These are phyloP conservation scores for Penicillium expansum DNA, from an alignment of 2,329 filamentous ascomycete species.

Conservation along the genomic window DNA sequence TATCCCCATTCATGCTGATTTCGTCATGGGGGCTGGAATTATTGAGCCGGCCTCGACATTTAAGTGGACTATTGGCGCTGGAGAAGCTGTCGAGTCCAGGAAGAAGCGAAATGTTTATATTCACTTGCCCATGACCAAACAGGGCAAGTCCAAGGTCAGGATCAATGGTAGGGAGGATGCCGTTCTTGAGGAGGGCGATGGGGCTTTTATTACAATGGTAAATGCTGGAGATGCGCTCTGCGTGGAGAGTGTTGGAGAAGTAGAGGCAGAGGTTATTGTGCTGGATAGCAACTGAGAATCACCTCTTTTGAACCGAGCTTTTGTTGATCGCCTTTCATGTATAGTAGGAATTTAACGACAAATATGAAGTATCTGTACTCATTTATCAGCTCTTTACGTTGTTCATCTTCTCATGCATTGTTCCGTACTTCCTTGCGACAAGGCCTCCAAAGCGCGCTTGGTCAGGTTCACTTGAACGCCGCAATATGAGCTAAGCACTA, in stretches of 20 bases:
- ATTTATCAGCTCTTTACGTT: background rate
- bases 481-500: no score
- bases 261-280: constrained; percentile 67
- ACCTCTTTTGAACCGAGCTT: background rate
- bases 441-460: background rate
- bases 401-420: background rate
- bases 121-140: constrained; percentile 76
- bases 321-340: background rate
- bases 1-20: constrained; percentile 80
- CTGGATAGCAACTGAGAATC: constrained; percentile 57
- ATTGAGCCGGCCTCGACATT: constrained; percentile 65
- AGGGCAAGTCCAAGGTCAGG: constrained; percentile 68
- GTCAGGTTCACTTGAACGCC: no score
- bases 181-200: constrained; percentile 72
- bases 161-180: constrained; percentile 65
- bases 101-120: constrained; percentile 69
- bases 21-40: constrained; percentile 77
- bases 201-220: constrained; percentile 68
- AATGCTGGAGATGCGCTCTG: constrained; percentile 62
- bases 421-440: background rate
- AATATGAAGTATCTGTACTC: background rate
- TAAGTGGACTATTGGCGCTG: constrained; percentile 67
- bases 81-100: constrained; percentile 35
- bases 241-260: constrained; percentile 67
- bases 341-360: background rate